phyloP scores from a whole-genome alignment of 2,329 filamentous ascomycete species.

The Venturia oleaginea region DNA sequence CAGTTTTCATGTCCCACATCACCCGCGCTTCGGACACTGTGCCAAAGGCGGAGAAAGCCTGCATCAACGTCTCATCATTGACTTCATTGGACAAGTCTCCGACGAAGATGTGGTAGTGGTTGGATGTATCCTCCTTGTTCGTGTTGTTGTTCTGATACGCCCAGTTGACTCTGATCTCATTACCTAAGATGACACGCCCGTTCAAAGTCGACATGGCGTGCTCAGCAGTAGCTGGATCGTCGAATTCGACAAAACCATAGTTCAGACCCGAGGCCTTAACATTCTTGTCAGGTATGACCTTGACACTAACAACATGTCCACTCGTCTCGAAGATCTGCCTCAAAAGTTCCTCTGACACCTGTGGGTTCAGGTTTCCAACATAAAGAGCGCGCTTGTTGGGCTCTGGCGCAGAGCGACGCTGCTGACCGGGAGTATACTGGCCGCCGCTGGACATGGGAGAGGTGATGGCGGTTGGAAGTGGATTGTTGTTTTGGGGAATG shows the following conservation, averaged over 20 bases:
- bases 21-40: conserved; percentile 94
- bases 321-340: conserved; percentile 98
- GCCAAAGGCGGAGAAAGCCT: conserved; percentile 94
- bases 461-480: conserved; percentile 84
- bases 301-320: conserved; percentile 95
- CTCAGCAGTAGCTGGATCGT: conserved; percentile 92
- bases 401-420: conserved; percentile 86
- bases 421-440: conserved; percentile 38
- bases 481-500: conserved; percentile 94
- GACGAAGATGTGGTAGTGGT: conserved; percentile 98
- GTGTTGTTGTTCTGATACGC: conserved; percentile 93
- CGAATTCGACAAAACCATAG: conserved; percentile 98
- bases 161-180: conserved; percentile 97
- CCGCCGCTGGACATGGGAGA: conserved; percentile 66
- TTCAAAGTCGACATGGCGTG: conserved; percentile 96
- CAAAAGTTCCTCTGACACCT: conserved; percentile 91
- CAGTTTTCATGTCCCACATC: conserved; percentile 99
- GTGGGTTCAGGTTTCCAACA: conserved; percentile 86
- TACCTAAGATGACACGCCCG: conserved; percentile 89
- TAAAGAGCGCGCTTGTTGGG: conserved; percentile 98
- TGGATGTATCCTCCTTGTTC: conserved; percentile 94
- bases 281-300: conserved; percentile 99
- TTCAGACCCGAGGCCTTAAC: conserved; percentile 74
- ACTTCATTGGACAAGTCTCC: conserved; percentile 97
- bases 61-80: conserved; percentile 87